These are phyloP conservation scores for Lizanozyma gosingica DNA, from an alignment of 1,139 yeast species.

Conservation along the genomic window DNA sequence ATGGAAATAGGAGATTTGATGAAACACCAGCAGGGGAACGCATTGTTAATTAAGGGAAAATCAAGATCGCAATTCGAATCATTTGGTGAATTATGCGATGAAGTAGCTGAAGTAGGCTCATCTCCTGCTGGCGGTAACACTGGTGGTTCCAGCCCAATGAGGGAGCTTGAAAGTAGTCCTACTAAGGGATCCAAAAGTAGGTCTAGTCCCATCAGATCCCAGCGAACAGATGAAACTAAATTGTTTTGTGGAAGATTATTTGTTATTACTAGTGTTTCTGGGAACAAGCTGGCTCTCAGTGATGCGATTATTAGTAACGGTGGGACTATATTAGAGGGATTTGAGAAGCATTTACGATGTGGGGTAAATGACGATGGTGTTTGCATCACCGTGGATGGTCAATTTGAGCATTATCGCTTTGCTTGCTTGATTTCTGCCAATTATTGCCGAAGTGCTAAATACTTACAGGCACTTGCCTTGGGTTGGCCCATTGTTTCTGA, in stretches of 20 bases:
- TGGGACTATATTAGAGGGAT: background rate
- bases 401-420: constrained; percentile 29
- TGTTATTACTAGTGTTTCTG: background rate
- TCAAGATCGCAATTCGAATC: background rate
- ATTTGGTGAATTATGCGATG: background rate
- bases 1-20: background rate
- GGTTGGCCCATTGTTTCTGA: constrained; percentile 84
- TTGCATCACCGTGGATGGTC: background rate
- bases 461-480: constrained; percentile 73
- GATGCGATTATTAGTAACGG: background rate
- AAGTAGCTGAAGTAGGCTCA: background rate
- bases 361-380: background rate
- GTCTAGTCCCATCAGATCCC: background rate
- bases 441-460: constrained; percentile 61
- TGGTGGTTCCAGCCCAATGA: too few relatives aligned
- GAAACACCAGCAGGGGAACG: background rate
- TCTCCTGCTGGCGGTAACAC: background rate
- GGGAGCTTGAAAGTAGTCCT: background rate
- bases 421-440: constrained; percentile 58
- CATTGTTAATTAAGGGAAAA: background rate
- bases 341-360: background rate
- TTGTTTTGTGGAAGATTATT: background rate
- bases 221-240: background rate
- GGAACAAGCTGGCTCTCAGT: background rate
- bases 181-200: background rate